Base-by-base conservation (phyloP, 805 yeast species). In the Sungouiella thailandica region DNA sequence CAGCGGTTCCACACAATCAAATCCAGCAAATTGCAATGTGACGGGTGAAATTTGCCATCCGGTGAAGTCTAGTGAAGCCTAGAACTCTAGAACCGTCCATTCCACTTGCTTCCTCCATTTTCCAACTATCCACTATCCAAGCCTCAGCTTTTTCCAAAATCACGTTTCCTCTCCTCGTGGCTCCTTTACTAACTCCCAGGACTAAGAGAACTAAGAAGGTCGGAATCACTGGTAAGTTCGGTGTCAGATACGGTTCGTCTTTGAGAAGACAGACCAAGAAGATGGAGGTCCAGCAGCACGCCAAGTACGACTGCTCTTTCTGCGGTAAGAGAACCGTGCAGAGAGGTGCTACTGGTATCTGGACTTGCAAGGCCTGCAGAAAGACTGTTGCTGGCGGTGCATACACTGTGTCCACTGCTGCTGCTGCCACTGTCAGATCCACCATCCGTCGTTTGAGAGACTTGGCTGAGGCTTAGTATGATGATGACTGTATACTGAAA, bases 161-260 rank as follows among this genome's bases (percentile, higher is more conserved):
- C n/a, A n/a, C n/a, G 18, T 17, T n/a, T 25, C 25, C 18, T 29
- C 15, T 68, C 70, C 75, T 70, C 70, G n/a, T n/a, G n/a, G n/a
- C n/a, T n/a, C n/a, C n/a, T n/a, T n/a, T n/a, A n/a, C n/a, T n/a
- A n/a, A 71, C 76, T 40, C 43, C 25, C 60, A 87, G 96, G 99
- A 85, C 98, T 75, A 93, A 94, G 78, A 90, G 99, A 85, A 93
- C 99, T 61, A 93, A 93, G 95, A 93, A 93, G 87, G 99, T 93
- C 72, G 99, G 99, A 75, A 93, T 93, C 81, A 93, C 99, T 72
- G 99, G 99, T 83, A 94, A 94, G 80, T 93, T 87, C 83, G 99
- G 99, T 87, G 97, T 93, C 78, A 89, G 99, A 82, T 93, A 93
- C 80, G 96, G 99, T 89, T 90, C 98, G 62, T 94, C 99, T 53